Conservation (phyloP, 306 rosid genomes). For the Vicia sativa region DNA sequence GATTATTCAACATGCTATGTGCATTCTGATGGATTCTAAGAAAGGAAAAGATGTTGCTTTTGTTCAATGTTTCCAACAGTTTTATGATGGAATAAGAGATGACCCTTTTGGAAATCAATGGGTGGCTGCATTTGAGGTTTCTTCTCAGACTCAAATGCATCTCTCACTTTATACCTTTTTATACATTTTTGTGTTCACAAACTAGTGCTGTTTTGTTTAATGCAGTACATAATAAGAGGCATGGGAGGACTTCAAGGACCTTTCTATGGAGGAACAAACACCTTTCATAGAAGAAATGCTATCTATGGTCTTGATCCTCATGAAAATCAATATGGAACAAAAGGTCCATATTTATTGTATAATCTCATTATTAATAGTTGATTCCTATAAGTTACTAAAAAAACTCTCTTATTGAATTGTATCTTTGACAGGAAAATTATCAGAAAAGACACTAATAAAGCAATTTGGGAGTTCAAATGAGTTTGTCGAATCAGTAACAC, state of each 20-base stretch:
- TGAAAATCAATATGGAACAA: slow-evolving; percentile 15
- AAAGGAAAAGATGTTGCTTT: slow-evolving; percentile 55
- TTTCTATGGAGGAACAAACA: slow-evolving; percentile 55
- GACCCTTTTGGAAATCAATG: slow-evolving; percentile 69
- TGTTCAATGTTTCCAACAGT: slow-evolving; percentile 62
- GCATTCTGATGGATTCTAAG: slow-evolving; percentile 51
- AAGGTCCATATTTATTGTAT: slow-evolving; percentile 24
- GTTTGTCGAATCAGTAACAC: slow-evolving; percentile 47
- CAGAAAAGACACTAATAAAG: slow-evolving; percentile 26
- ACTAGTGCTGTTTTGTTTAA: slow-evolving; percentile 1
- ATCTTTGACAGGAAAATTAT: slow-evolving; percentile 39
- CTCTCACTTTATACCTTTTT: background rate
- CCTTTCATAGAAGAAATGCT: slow-evolving; percentile 63
- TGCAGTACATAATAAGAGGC: slow-evolving; percentile 48
- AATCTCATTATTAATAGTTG: background rate
- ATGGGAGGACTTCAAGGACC: slow-evolving; percentile 64
- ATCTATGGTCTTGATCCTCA: slow-evolving; percentile 62
- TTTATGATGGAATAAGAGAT: slow-evolving; percentile 58
- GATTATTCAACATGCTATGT: slow-evolving; percentile 55
- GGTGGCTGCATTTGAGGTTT: slow-evolving; percentile 42
- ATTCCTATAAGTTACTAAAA: background rate
- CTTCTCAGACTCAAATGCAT: slow-evolving; percentile 1
- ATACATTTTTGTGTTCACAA: background rate
- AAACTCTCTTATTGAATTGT: background rate
- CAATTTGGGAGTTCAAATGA: slow-evolving; percentile 61